phyloP scores from a whole-genome alignment of 257 asterid genomes.

The Datura wrightii region DNA sequence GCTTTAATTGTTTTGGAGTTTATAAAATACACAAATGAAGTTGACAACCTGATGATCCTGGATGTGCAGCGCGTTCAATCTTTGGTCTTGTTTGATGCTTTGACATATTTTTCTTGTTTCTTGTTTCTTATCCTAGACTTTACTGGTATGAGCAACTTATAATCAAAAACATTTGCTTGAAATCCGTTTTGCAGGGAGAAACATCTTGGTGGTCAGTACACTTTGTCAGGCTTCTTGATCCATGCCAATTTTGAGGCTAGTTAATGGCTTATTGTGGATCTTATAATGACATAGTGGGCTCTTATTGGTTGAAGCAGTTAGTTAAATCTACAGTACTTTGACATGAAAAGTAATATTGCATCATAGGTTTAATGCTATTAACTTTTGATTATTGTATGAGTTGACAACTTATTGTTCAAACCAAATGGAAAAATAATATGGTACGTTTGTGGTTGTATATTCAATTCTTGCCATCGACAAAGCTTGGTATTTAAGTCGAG shows the following conservation, averaged over 20 bases:
- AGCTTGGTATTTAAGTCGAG: too few relatives aligned
- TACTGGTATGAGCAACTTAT: neutral
- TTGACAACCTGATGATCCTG: neutral
- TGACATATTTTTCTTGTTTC: neutral
- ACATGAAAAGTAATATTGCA: neutral
- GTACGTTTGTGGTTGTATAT: neutral
- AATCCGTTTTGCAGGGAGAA: neutral
- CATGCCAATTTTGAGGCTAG: neutral
- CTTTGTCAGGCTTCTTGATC: neutral
- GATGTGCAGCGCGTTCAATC: neutral
- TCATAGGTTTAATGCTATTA: neutral
- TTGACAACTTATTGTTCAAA: neutral
- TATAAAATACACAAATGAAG: neutral
- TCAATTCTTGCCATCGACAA: too few relatives aligned
- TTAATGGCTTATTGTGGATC: neutral
- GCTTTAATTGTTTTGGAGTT: too few relatives aligned
- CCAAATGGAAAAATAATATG: constrained; percentile 8
- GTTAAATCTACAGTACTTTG: neutral
- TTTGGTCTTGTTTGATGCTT: neutral
- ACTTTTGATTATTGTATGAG: neutral
- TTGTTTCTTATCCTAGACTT: neutral
- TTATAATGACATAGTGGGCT: neutral
- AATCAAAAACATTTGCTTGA: neutral
- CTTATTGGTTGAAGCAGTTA: neutral
- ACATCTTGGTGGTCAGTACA: neutral